These are phyloP conservation scores for Starmerella lactis-condensi DNA, from an alignment of 805 yeast species.

Conservation along the genomic window DNA sequence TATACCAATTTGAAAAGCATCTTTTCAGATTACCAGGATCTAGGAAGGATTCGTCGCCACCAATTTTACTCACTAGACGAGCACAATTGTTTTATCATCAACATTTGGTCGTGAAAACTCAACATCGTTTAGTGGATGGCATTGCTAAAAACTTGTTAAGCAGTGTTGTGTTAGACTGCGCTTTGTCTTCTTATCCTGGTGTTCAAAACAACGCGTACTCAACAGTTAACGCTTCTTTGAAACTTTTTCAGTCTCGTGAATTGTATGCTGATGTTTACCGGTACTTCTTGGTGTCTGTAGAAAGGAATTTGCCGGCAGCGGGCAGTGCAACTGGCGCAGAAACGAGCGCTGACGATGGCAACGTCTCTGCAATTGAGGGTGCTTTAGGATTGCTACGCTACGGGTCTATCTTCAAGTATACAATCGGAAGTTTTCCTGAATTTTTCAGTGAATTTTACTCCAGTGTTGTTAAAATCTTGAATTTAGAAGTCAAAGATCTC, in stretches of 20 bases:
- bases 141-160: slow-evolving; percentile 28
- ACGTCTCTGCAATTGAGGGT: slow-evolving; percentile 45
- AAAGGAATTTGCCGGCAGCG: slow-evolving; percentile 30
- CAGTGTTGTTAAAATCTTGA: too few species aligned
- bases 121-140: slow-evolving; percentile 39
- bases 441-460: too few species aligned
- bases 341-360: slow-evolving; percentile 37
- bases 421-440: too few species aligned
- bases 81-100: slow-evolving; percentile 56
- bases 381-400: background rate
- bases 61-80: slow-evolving; percentile 59
- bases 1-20: slow-evolving; percentile 37
- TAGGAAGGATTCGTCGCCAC: slow-evolving; percentile 46
- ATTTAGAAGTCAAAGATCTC: slow-evolving; percentile 5
- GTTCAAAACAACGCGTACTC: slow-evolving; percentile 54
- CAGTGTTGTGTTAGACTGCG: slow-evolving; percentile 43
- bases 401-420: too few species aligned
- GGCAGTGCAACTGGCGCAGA: slow-evolving; percentile 44
- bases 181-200: slow-evolving; percentile 48
- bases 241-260: slow-evolving; percentile 23
- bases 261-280: slow-evolving; percentile 39
- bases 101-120: slow-evolving; percentile 49
- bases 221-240: slow-evolving; percentile 48
- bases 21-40: slow-evolving; percentile 46
- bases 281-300: slow-evolving; percentile 31